Conservation (phyloP, 805 yeast species). For the Candida piceae region DNA sequence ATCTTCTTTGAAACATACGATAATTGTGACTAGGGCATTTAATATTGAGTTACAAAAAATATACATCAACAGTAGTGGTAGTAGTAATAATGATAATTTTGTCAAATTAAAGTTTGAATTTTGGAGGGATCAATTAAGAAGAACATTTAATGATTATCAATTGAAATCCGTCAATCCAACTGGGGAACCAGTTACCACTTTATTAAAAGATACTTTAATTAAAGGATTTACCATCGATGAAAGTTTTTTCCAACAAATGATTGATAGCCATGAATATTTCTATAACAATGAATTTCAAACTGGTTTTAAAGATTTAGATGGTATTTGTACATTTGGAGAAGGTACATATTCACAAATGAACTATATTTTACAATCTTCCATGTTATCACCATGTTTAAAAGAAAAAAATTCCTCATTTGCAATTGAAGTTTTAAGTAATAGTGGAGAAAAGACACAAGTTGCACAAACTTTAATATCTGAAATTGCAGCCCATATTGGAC, state of each 20-base stretch:
- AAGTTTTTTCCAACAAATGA: conserved; percentile 50
- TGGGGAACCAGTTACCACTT: conserved; percentile 62
- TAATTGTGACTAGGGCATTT: conserved; percentile 60
- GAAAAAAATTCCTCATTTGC: conserved; percentile 40
- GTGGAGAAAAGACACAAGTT: conserved; percentile 31
- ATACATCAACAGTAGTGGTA: conserved; percentile 1
- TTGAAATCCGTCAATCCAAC: conserved; percentile 26
- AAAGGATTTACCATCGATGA: conserved; percentile 48
- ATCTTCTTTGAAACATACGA: conserved; percentile 53
- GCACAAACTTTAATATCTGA: conserved; percentile 40
- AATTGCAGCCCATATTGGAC: conserved; percentile 76
- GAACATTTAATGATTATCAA: conserved; percentile 33
- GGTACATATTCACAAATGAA: conserved; percentile 72
- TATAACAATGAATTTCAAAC: conserved; percentile 42
- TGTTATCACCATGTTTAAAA: conserved; percentile 52
- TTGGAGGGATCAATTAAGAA: conserved; percentile 62
- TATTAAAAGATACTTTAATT: conserved; percentile 49
- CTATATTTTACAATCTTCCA: conserved; percentile 56
- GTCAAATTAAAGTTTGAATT: conserved; percentile 59
- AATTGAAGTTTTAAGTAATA: conserved; percentile 41
- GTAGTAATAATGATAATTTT: conserved; percentile 25
- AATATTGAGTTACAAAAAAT: conserved; percentile 48
- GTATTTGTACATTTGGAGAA: conserved; percentile 73
- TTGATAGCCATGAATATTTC: conserved; percentile 54
- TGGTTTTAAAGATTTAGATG: conserved; percentile 38